These are phyloP conservation scores for Cryptosporidium parvum DNA, from an alignment of 169 alveolate species.

Conservation along the genomic window DNA sequence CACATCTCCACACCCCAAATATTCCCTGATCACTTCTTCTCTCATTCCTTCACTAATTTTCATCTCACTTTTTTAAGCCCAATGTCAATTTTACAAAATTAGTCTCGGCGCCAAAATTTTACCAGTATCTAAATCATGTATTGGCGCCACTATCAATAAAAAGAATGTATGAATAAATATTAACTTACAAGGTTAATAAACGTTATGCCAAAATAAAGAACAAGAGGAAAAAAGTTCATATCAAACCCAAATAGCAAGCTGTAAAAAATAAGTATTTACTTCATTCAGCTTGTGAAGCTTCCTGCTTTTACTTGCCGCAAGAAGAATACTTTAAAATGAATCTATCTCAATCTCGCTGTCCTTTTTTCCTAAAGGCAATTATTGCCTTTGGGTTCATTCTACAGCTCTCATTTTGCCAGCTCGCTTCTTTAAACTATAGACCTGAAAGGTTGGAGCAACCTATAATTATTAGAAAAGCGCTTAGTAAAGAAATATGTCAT, in stretches of 20 bases:
- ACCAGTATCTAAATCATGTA: neutral
- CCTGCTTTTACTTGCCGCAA: neutral
- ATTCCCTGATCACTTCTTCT: neutral
- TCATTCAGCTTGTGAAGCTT: neutral
- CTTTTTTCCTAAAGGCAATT: neutral
- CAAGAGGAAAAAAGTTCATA: too few relatives aligned
- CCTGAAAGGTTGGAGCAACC: neutral
- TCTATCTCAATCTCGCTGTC: neutral
- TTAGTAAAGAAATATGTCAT: constrained; percentile 5
- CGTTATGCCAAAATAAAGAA: neutral
- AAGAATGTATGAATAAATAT: neutral
- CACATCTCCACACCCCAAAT: neutral
- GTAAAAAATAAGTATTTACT: neutral
- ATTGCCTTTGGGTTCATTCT: neutral
- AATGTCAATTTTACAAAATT: too few relatives aligned
- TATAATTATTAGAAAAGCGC: neutral
- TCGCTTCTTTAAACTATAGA: neutral
- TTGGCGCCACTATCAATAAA: neutral
- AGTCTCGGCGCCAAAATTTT: neutral
- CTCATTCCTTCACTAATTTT: neutral
- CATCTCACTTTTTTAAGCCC: too few relatives aligned
- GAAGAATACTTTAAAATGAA: neutral
- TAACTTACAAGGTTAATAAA: too few relatives aligned
- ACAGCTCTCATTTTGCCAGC: constrained; percentile 1
- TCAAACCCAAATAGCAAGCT: neutral